Base-by-base conservation (phyloP, 257 asterid genomes). In the Leptodermis oblonga region DNA sequence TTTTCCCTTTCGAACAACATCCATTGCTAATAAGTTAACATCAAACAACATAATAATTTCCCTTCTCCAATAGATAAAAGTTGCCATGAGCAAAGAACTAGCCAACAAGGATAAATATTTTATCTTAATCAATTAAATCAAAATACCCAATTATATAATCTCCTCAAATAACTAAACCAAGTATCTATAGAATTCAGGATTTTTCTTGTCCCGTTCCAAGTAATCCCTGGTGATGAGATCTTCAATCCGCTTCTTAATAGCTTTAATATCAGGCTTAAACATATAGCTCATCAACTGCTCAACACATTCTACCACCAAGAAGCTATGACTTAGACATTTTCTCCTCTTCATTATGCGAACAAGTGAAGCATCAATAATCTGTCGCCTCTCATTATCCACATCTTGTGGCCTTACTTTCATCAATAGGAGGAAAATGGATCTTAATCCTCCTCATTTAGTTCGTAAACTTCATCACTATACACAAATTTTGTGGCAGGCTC, bases 341-440 rank as follows among this genome's bases (percentile, higher is more conserved):
- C 86, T 78, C 17, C 86, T 78, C 74, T 86, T 86, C 89, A 86
- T 86, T 41, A 86, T 84, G 45, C 89, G 87, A 46, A 84, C 89
- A 43, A 86, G 62, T 36, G 86, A 76, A 0, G 89, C 89, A 60
- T 86, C 92, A 23, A 84, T 84, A 28, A 81, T 78, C 65, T 78
- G 73, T 12, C 85, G 79, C 69, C 89, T 82, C 61, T 82, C 87
- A 56, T 80, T 80, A 63, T 78, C 83, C 23, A 86, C 86, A 69
- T 75, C 83, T 58, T 86, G 86, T 25, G 76, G 79, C 84, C 69
- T 82, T 86, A 75, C 79, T 84, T 58, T 86, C 89, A 48, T 86
- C 87, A 41, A 74, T 81, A 2, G 75, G 82, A 30, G 89, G 86
- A 66, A 82, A 71, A 51, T 87, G 90, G 39, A 85, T 70, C 90